phyloP scores from a whole-genome alignment of 2,329 filamentous ascomycete genomes.

The Aaosphaeria arxii region DNA sequence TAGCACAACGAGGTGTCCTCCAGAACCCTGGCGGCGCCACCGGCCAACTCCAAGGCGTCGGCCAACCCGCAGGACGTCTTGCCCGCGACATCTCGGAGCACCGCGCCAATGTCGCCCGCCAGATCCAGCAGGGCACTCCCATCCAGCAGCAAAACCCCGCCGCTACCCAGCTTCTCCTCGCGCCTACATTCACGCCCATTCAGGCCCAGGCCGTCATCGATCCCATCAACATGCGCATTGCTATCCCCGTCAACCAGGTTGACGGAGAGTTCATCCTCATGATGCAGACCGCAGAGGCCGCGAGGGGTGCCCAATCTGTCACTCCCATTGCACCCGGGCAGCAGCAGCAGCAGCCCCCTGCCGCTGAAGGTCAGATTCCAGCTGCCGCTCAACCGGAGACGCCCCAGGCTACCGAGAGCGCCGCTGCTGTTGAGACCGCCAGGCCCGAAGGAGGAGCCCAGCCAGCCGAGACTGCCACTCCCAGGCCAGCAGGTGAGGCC shows the following conservation, averaged over 20 bases:
- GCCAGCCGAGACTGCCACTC: not conserved
- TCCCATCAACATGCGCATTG: slow-evolving; percentile 34
- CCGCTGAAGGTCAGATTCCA: slow-evolving; percentile 1
- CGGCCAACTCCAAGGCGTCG: slow-evolving; percentile 22
- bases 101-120: slow-evolving; percentile 6
- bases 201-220: slow-evolving; percentile 33
- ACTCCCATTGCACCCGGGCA: not conserved
- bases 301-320: slow-evolving; percentile 5
- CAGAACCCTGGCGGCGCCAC: slow-evolving; percentile 36
- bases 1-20: slow-evolving; percentile 36
- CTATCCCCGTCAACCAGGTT: slow-evolving; percentile 31
- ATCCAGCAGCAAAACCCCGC: slow-evolving; percentile 32
- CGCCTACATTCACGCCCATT: slow-evolving; percentile 35
- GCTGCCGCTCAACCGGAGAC: slow-evolving; percentile 1
- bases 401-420: not conserved
- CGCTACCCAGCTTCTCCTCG: slow-evolving; percentile 30
- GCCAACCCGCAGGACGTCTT: slow-evolving; percentile 13
- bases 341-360: not conserved
- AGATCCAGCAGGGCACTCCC: slow-evolving; percentile 17
- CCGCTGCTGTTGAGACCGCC: slow-evolving; percentile 5
- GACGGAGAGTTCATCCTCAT: slow-evolving; percentile 37
- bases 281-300: slow-evolving; percentile 16
- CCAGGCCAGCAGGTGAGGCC: not conserved
- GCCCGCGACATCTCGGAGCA: slow-evolving; percentile 17
- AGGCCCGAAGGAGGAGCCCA: slow-evolving; percentile 1